Conservation (phyloP, 1,139 yeast species). For the Protomyces inouyei region DNA sequence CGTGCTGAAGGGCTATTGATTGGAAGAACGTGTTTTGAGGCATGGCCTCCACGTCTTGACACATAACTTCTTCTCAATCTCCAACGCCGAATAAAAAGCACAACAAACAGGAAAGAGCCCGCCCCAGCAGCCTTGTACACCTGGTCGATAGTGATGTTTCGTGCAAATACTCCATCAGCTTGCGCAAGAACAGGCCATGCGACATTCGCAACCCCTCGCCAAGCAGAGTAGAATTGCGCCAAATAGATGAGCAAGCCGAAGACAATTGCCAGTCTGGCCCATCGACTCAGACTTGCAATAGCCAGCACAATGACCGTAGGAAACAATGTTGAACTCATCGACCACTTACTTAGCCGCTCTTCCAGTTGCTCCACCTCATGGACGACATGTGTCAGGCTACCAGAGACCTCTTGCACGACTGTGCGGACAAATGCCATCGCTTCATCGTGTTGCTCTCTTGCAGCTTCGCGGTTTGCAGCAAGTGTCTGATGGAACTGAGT, state of each 20-base stretch:
- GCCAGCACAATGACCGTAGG: background rate
- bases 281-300: background rate
- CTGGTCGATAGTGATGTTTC: too few species aligned
- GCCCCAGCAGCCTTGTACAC: too few species aligned
- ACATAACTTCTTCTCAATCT: too few species aligned
- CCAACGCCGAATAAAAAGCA: background rate
- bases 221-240: background rate
- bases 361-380: background rate
- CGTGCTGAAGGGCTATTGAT: background rate
- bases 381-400: background rate
- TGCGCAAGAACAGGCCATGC: too few species aligned
- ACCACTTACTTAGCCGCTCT: background rate
- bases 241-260: background rate
- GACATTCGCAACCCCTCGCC: background rate
- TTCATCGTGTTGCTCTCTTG: background rate
- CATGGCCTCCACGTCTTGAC: too few species aligned
- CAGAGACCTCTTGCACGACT: background rate
- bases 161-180: too few species aligned
- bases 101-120: too few species aligned
- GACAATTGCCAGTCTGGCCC: background rate
- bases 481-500: background rate
- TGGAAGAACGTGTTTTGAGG: background rate
- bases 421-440: background rate
- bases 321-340: background rate
- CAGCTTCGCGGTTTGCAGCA: background rate